phyloP scores from a whole-genome alignment of 495 filamentous ascomycete species.

The Glonium stellatum region DNA sequence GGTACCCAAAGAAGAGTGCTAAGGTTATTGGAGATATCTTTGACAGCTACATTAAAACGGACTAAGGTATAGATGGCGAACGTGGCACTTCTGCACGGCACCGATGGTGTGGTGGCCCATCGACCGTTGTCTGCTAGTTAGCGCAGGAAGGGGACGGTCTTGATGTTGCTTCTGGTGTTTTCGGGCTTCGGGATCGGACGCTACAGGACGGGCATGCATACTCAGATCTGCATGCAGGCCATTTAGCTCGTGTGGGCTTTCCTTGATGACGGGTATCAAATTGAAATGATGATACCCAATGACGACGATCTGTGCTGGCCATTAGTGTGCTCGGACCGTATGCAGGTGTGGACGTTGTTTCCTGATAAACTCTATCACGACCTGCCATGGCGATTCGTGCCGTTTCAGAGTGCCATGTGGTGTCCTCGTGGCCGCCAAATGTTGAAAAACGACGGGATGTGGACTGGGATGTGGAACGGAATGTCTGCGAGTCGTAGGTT shows the following conservation, averaged over 20 bases:
- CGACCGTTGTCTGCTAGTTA: not conserved
- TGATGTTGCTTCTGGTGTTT: not conserved
- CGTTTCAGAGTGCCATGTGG: not conserved
- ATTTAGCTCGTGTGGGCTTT: not conserved
- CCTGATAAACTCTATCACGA: not conserved
- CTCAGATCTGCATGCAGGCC: not conserved
- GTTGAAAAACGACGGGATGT: no score
- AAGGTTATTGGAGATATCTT: conserved; percentile 59
- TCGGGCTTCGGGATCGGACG: not conserved
- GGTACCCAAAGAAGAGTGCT: conserved; percentile 73
- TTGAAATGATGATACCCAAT: not conserved
- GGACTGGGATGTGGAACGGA: not conserved
- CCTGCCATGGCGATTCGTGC: not conserved
- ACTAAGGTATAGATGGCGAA: conserved; percentile 19
- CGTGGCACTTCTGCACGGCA: not conserved
- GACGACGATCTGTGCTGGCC: not conserved
- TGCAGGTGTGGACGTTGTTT: not conserved
- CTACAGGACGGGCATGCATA: not conserved
- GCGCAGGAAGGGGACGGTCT: not conserved
- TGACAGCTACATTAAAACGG: conserved; percentile 47
- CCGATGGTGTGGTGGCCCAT: not conserved
- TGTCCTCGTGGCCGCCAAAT: conserved; percentile 4
- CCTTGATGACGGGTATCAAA: not conserved
- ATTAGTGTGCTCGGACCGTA: not conserved
- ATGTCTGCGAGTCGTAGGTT: not conserved